Evolutionary conservation across 169 alveolate genomes (phyloP).

Genomic region (Eimeria maxima): DNA sequence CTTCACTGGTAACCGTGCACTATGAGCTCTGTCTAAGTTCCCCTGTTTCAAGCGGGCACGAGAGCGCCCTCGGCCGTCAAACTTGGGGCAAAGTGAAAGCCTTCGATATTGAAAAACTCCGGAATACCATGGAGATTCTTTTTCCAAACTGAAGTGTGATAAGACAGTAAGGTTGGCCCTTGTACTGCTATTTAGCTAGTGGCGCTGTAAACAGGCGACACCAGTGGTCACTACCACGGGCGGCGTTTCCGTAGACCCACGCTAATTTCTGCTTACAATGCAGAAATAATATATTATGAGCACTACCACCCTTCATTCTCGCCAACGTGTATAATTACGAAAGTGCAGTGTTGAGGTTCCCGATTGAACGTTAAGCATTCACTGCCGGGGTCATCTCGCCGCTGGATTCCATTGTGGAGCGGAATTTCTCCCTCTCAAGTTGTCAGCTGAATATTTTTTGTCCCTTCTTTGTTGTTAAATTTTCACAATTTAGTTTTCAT

Average conservation of each 20-base stretch:
- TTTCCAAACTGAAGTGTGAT: neutral
- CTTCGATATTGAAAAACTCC: neutral
- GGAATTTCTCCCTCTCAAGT: neutral
- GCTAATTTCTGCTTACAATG: neutral
- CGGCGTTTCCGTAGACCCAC: neutral
- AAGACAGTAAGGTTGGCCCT: neutral
- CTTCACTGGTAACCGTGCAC: neutral
- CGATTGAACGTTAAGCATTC: neutral
- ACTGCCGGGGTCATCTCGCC: neutral
- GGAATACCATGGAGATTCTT: neutral
- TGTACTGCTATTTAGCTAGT: neutral
- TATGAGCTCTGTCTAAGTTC: neutral
- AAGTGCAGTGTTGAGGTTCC: neutral
- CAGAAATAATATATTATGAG: neutral
- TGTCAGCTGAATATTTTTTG: slow-evolving; percentile 35
- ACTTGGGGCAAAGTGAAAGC: neutral
- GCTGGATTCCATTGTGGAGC: slow-evolving; percentile 3
- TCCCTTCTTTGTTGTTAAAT: neutral
- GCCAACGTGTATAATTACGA: neutral
- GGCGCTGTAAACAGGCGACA: neutral
- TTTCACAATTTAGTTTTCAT: neutral
- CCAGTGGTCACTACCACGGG: slow-evolving; percentile 33
- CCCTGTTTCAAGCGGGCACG: too few relatives aligned
- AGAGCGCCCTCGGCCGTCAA: neutral
- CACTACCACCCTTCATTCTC: neutral